Conservation (phyloP, 2,329 filamentous ascomycete genomes). For the Trichoderma sp. region DNA sequence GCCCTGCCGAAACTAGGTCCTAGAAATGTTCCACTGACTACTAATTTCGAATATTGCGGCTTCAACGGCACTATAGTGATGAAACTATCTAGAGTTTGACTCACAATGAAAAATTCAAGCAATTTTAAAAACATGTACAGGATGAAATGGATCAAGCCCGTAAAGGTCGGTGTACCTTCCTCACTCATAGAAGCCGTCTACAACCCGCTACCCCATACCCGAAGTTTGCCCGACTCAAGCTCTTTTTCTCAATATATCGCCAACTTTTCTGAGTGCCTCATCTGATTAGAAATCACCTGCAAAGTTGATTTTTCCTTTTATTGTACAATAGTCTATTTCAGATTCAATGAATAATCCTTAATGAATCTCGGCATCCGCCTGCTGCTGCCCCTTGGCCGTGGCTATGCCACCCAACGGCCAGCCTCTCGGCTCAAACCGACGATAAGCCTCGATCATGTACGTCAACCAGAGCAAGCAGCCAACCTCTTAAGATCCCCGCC, state of each 20-base stretch:
- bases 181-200: not conserved
- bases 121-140: not conserved
- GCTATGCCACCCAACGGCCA: slow-evolving; percentile 35
- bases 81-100: not conserved
- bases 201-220: slow-evolving; percentile 13
- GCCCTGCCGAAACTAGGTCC: not conserved
- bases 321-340: not conserved
- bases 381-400: slow-evolving; percentile 32
- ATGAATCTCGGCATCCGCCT: slow-evolving; percentile 30
- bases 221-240: slow-evolving; percentile 24
- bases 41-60: not conserved
- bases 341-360: slow-evolving; percentile 9
- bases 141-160: not conserved
- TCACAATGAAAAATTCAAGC: not conserved
- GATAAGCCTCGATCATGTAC: slow-evolving; percentile 59
- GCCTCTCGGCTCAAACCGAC: slow-evolving; percentile 35
- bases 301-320: not conserved
- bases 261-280: not conserved
- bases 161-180: not conserved
- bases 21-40: not conserved
- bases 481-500: not conserved
- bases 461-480: not conserved
- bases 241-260: slow-evolving; percentile 1
- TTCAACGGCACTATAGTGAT: too few species aligned
- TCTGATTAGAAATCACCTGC: not conserved